A percentile compares a stretch with the other conserved stretches of the same genome.
phyloP scores from a whole-genome alignment of 257 asterid species.

The Primulina eburnea region DNA sequence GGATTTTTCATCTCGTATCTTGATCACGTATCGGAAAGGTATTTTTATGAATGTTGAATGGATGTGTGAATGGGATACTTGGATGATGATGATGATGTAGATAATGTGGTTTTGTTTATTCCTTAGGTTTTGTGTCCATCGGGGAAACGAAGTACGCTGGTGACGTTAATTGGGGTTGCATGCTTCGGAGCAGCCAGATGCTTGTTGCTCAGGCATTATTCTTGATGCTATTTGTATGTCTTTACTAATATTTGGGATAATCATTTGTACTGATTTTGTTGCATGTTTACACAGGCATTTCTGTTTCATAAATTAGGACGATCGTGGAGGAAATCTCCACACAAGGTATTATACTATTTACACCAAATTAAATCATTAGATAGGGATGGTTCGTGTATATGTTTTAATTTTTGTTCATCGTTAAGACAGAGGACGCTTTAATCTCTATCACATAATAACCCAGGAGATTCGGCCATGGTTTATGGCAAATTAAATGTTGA shows the following conservation, averaged over 20 bases:
- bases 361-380: neutral
- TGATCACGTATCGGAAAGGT: constrained; percentile 94
- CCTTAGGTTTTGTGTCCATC: constrained; percentile 71
- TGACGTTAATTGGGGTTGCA: constrained; percentile 96
- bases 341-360: constrained; percentile 49
- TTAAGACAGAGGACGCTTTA: neutral
- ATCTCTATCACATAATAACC: neutral
- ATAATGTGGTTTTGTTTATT: constrained; percentile 16
- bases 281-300: constrained; percentile 54
- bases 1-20: constrained; percentile 85
- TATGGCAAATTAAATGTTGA: constrained; percentile 18
- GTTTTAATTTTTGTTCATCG: neutral
- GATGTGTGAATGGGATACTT: neutral
- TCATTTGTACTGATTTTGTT: constrained; percentile 19
- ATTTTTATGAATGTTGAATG: constrained; percentile 3
- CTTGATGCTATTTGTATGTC: constrained; percentile 14
- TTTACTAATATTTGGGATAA: constrained; percentile 18
- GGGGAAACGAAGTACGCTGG: constrained; percentile 78
- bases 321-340: constrained; percentile 80
- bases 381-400: neutral
- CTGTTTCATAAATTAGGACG: constrained; percentile 79
- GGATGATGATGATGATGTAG: constrained; percentile 13
- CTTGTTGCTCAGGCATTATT: constrained; percentile 87
- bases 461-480: neutral
- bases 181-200: constrained; percentile 99